A percentile compares a stretch with the other conserved stretches of the same genome.
phyloP scores from a whole-genome alignment of 371 early-diverging fungal genomes.

The Catenaria anguillulae region DNA sequence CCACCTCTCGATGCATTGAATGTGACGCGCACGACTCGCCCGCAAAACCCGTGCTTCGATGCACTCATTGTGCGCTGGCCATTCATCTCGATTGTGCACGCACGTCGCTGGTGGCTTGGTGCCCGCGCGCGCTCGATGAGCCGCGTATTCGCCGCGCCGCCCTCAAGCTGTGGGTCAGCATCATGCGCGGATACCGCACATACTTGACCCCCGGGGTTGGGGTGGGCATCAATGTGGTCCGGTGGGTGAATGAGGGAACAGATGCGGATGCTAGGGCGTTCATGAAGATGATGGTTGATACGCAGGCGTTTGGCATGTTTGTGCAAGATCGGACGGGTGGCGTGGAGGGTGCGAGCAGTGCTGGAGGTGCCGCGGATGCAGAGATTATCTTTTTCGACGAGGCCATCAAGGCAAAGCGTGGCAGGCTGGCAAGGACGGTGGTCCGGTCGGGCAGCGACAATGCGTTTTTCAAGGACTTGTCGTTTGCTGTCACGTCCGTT shows the following conservation, averaged over 20 bases:
- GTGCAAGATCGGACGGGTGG: neutral
- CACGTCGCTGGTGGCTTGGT: neutral
- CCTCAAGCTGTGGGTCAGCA: neutral
- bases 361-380: neutral
- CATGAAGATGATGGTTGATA: neutral
- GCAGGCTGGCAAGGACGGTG: neutral
- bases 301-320: constrained; percentile 1
- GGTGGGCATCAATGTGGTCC: neutral
- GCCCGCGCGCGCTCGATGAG: neutral
- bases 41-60: neutral
- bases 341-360: neutral
- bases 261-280: constrained; percentile 1
- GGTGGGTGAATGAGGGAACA: neutral
- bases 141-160: neutral
- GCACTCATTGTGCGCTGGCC: neutral
- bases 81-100: neutral
- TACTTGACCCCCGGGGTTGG: neutral
- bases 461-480: neutral
- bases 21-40: neutral
- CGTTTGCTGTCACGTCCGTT: neutral
- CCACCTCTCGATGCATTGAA: neutral
- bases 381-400: neutral
- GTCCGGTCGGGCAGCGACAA: neutral
- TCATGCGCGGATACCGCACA: neutral
- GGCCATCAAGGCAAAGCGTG: neutral